Evolutionary conservation across 202 grass and related monocot species (phyloP), one percentile per base, ranked within the genome.

Genomic region (Brachypodium distachyon): DNA sequence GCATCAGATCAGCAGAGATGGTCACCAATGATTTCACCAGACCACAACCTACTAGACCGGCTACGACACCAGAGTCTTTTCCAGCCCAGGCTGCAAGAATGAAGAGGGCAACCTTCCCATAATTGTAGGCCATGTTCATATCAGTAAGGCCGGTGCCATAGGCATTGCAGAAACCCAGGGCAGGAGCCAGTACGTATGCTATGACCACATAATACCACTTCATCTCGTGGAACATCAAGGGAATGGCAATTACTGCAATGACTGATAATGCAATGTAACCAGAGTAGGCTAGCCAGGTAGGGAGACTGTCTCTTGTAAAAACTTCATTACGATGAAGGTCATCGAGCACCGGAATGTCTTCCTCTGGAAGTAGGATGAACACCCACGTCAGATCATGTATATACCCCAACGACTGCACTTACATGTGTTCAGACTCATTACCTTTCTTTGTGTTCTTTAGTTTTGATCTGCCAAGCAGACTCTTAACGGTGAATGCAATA

Each of bases 51-150:
- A 97, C 81, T 27, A 97, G 77, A 44, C 91, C 95, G 13, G 95
- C 95, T 12, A 97, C 89, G 5, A 97, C 91, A 56, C 95, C 95
- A 13, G 81, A 80, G 70, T 97, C 87, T 66, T 94, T 97, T 5
- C 94, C 94, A 4, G 89, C 91, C 73, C 77, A 90, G 16, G 94
- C 87, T 65, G 91, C 95, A 31, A 97, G 84, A 77, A 92, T 88
- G 71, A 94, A 97, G 41, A 97, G 89, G 4, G 84, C 82, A 23
- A 97, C 84, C 64, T 97, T 97, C 53, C 91, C 91, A 77, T 97
- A 97, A 57, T 94, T 97, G 57, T 97, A 97, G 47, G 95, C 95
- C 95, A 97, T 94, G 77, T 94, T 94, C n/a, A 97, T 97, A 61
- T 97, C 95, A 14, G 95, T 97, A 62, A 97, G 91, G 10, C 95